Evolutionary conservation across 495 filamentous ascomycete species (phyloP).

Genomic region (Penicillium cataractarum): DNA sequence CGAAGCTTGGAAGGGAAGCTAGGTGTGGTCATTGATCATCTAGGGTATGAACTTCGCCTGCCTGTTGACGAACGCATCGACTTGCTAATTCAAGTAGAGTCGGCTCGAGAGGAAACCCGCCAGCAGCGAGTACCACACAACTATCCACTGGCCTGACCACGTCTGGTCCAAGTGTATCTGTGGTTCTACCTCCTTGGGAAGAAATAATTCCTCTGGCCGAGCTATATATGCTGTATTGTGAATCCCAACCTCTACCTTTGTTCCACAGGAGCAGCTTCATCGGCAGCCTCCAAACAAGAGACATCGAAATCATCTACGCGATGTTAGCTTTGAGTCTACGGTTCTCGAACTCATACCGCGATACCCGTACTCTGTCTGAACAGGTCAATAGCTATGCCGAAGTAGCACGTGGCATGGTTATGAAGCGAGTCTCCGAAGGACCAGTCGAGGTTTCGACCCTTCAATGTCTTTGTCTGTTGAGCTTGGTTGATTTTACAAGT

Average conservation of each 20-base stretch:
- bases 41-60: conserved; percentile 26
- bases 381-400: conserved; percentile 44
- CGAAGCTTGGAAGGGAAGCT: conserved; percentile 45
- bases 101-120: conserved; percentile 9
- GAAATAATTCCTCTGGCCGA: conserved; percentile 41
- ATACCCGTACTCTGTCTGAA: conserved; percentile 17
- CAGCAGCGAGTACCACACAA: not conserved
- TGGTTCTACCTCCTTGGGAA: conserved; percentile 44
- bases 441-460: conserved; percentile 52
- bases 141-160: conserved; percentile 3
- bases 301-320: conserved; percentile 47
- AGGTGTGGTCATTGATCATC: conserved; percentile 37
- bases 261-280: conserved; percentile 46
- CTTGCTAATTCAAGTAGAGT: conserved; percentile 9
- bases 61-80: not conserved
- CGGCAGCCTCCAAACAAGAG: conserved; percentile 35
- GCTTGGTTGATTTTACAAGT: conserved; percentile 53
- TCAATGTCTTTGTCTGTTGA: conserved; percentile 49
- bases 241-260: conserved; percentile 51
- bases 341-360: conserved; percentile 32
- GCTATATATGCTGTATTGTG: conserved; percentile 48
- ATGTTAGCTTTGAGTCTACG: conserved; percentile 44
- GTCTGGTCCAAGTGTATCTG: conserved; percentile 14
- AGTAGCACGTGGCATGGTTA: conserved; percentile 46
- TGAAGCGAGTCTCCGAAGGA: conserved; percentile 48